Evolutionary conservation across 495 filamentous ascomycete species (phyloP).

Genomic region (Hyaloscypha variabilis): DNA sequence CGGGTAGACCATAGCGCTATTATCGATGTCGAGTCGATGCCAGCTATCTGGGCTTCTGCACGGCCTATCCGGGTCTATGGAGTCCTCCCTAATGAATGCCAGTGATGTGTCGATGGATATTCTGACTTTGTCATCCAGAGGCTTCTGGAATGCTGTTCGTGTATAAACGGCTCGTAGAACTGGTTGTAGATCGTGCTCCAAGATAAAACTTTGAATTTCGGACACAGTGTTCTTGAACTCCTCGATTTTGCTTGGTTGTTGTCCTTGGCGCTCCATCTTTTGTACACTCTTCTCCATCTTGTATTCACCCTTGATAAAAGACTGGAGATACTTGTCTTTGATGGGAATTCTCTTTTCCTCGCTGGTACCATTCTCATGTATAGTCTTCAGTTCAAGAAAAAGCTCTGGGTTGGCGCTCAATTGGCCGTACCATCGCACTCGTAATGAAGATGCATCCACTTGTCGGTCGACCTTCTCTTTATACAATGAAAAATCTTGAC

Average conservation of each 20-base stretch:
- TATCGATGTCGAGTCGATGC: conserved; percentile 91
- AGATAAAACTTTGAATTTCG: conserved; percentile 79
- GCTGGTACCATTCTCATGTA: conserved; percentile 73
- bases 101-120: conserved; percentile 93
- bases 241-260: conserved; percentile 62
- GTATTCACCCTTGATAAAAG: conserved; percentile 85
- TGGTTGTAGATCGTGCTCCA: conserved; percentile 76
- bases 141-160: conserved; percentile 95
- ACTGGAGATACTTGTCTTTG: conserved; percentile 92
- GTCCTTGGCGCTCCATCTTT: conserved; percentile 74
- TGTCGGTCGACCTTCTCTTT: conserved; percentile 77
- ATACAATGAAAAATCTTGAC: conserved; percentile 80
- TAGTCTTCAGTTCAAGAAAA: conserved; percentile 84
- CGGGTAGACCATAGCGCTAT: conserved; percentile 78
- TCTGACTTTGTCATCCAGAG: conserved; percentile 85
- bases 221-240: conserved; percentile 71
- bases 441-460: conserved; percentile 78
- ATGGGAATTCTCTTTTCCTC: conserved; percentile 78
- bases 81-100: conserved; percentile 91
- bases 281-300: conserved; percentile 87
- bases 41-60: conserved; percentile 86
- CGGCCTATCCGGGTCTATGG: conserved; percentile 77
- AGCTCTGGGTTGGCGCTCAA: conserved; percentile 77
- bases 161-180: conserved; percentile 91
- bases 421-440: conserved; percentile 91